Percentiles rank a stretch among this genome's conserved stretches.
phyloP scores from a whole-genome alignment of 352 stramenopile genomes.

The Phytophthora crassamura region DNA sequence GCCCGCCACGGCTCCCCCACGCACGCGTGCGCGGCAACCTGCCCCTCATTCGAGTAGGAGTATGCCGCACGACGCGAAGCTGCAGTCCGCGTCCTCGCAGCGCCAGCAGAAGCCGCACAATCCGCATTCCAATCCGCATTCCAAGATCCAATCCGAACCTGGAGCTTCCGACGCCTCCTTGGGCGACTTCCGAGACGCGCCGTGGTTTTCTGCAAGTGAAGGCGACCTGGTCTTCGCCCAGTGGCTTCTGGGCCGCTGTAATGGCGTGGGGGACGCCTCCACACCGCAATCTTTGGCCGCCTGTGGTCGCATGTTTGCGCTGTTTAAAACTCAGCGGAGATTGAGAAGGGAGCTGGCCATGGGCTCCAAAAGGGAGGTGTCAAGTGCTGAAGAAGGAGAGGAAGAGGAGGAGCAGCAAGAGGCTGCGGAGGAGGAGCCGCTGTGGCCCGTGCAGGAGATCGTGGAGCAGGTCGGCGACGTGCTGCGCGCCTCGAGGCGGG shows the following conservation, averaged over 20 bases:
- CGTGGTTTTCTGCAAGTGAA: conserved; percentile 55
- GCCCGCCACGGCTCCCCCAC: conserved; percentile 1
- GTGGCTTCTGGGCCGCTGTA: conserved; percentile 67
- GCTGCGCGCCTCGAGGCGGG: conserved; percentile 38
- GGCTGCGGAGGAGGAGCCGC: conserved; percentile 9
- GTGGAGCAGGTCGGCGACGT: conserved; percentile 44
- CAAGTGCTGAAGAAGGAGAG: conserved; percentile 16
- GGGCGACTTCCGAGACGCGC: conserved; percentile 41
- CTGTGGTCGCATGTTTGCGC: conserved; percentile 40
- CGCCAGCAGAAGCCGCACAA: conserved; percentile 33
- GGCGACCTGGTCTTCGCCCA: conserved; percentile 59
- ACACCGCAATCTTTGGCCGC: conserved; percentile 37
- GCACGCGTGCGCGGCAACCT: neutral
- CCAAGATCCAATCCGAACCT: conserved; percentile 1
- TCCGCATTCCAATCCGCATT: conserved; percentile 3
- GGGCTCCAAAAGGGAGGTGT: conserved; percentile 21
- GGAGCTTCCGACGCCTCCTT: conserved; percentile 4
- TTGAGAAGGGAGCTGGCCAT: conserved; percentile 51
- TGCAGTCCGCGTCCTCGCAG: conserved; percentile 11
- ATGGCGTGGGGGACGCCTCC: conserved; percentile 42
- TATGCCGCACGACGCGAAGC: neutral
- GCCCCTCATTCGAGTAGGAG: conserved; percentile 11
- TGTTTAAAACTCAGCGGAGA: conserved; percentile 57
- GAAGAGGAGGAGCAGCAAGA: conserved; percentile 11
- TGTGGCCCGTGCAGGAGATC: conserved; percentile 39